Evolutionary conservation across 495 filamentous ascomycete species (phyloP), one percentile per base, ranked within the genome.

Genomic region (Lasiosphaeria hispida): DNA sequence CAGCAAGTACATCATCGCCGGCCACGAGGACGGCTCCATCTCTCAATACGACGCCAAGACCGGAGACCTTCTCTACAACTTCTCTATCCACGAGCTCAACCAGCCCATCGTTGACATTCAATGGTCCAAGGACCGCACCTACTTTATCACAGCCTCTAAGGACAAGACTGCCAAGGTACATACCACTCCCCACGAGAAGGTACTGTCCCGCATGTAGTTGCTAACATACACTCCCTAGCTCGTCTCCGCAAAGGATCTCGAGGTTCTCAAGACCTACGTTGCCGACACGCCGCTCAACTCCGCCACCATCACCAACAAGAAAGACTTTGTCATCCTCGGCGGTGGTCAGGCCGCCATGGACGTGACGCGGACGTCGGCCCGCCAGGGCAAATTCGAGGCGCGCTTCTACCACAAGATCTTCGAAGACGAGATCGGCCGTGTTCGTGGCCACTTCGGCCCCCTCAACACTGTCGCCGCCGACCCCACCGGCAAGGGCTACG

Each of bases 371-470:
- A 98, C 94, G 40, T 87, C 86, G 30, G 85, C 90, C 10, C 83
- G 94, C 48, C 94, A 97, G 75, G 94, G 94, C 73, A 97, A 97
- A 76, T 98, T 98, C 80, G 94, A 98, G 73, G 95, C 94, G 19
- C 84, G 94, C 50, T 97, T 98, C 82, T 98, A 96, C 81, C 94
- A 98, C 84, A 96, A 93, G 80, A 85, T 98, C 66, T 97, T 98
- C 73, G 91, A 96, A 75, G 93, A 97, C 71, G 94, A 98, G 81
- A 95, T 97, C 71, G 95, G 94, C 60, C 85, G 94, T 73, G 94
- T 98, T 61, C 81, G 91, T 64, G 94, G 94, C 45, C 94, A 98
- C 75, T 98, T 98, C 76, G 94, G 94, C 72, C 93, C 92, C 50
- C 82, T 97, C 63, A 81, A 84, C 69, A 82, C 80, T 9, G 80